phyloP scores from a whole-genome alignment of 2,329 filamentous ascomycete species.

The Tetracladium maxilliforme region DNA sequence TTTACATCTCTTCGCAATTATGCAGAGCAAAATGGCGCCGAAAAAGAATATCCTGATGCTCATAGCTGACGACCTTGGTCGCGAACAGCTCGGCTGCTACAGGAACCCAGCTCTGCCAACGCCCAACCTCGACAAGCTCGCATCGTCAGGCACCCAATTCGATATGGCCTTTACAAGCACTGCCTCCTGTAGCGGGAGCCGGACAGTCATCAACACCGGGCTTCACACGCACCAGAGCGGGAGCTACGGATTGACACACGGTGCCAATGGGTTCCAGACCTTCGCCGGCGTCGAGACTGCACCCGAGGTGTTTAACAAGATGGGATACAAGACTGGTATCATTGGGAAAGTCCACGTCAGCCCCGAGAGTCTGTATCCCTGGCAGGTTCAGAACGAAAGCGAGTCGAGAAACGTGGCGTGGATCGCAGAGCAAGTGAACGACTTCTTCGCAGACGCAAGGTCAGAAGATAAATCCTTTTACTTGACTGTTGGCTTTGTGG shows the following conservation, averaged over 20 bases:
- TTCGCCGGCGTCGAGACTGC: slow-evolving; percentile 25
- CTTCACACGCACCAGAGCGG: too few species aligned
- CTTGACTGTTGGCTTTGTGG: slow-evolving; percentile 28
- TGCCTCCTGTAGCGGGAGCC: too few species aligned
- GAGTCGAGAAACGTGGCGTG: slow-evolving; percentile 24
- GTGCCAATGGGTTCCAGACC: too few species aligned
- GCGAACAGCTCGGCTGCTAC: slow-evolving; percentile 20
- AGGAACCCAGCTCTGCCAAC: slow-evolving; percentile 16
- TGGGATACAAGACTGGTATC: slow-evolving; percentile 28
- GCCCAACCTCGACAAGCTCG: slow-evolving; percentile 24
- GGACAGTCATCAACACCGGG: too few species aligned
- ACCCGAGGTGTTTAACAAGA: slow-evolving; percentile 19
- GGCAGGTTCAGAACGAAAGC: slow-evolving; percentile 23
- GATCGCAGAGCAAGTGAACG: slow-evolving; percentile 19
- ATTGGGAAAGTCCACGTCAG: slow-evolving; percentile 33
- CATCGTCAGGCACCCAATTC: too few species aligned
- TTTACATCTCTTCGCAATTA: too few species aligned
- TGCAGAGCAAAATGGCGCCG: too few species aligned
- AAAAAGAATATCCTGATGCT: slow-evolving; percentile 23
- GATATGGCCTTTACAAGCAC: too few species aligned
- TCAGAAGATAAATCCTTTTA: slow-evolving; percentile 20
- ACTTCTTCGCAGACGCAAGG: slow-evolving; percentile 20
- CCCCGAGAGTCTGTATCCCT: slow-evolving; percentile 22
- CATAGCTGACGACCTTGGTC: slow-evolving; percentile 26
- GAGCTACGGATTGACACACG: too few species aligned